phyloP scores from a whole-genome alignment of 441 rosid species.

The Kokia cookei region DNA sequence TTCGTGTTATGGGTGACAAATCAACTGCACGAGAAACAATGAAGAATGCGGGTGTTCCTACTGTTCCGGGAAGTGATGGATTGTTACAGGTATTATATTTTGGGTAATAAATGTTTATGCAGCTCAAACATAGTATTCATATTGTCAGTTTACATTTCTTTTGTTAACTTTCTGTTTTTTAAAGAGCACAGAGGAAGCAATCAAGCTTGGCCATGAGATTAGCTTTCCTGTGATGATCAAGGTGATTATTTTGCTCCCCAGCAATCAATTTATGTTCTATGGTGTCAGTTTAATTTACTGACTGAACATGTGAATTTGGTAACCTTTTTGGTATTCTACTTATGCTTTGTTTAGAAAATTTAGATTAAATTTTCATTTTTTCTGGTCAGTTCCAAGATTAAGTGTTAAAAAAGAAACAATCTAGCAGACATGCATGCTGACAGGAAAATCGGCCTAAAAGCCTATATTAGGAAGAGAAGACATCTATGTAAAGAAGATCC shows the following conservation, averaged over 20 bases:
- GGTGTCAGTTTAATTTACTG: background rate
- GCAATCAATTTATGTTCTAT: background rate
- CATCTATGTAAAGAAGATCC: background rate
- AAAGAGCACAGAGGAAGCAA: conserved; percentile 88
- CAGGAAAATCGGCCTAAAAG: background rate
- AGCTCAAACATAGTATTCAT: conserved; percentile 2
- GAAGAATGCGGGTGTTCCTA: conserved; percentile 97
- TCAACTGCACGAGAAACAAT: conserved; percentile 97
- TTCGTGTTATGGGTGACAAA: conserved; percentile 96
- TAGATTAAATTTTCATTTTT: background rate
- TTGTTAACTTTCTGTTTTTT: conserved; percentile 11
- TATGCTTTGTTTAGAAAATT: background rate
- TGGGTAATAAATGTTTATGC: background rate
- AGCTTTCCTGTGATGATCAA: conserved; percentile 97
- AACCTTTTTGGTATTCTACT: background rate
- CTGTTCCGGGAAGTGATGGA: conserved; percentile 97
- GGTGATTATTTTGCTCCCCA: conserved; percentile 32
- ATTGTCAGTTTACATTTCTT: background rate
- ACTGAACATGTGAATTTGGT: background rate
- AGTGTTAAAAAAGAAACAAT: background rate
- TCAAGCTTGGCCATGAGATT: conserved; percentile 73
- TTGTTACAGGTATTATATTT: conserved; percentile 56
- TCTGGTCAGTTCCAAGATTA: background rate
- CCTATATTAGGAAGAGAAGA: background rate
- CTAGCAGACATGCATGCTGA: background rate